Evolutionary conservation across 495 filamentous ascomycete genomes (phyloP).

Genomic region (Penicillium diatomitis): DNA sequence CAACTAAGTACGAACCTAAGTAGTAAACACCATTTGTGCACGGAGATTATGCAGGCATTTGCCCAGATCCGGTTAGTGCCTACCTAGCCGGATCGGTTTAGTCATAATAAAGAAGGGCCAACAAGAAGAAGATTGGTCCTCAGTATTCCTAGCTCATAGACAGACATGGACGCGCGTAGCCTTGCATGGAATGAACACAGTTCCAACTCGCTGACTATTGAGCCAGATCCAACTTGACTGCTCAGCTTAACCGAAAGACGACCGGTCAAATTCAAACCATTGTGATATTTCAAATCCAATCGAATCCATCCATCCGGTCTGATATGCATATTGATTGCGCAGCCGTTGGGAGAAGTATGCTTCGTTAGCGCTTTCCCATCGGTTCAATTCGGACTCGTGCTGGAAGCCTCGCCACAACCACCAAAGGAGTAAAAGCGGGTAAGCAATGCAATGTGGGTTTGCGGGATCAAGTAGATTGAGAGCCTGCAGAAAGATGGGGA

Average conservation of each 20-base stretch:
- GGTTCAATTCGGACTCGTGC: not conserved
- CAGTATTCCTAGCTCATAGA: too few species aligned
- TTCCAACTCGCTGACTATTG: too few species aligned
- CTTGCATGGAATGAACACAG: too few species aligned
- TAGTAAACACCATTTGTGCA: too few species aligned
- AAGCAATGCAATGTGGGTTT: not conserved
- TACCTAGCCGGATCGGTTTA: too few species aligned
- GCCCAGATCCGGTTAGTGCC: too few species aligned
- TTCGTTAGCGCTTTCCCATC: not conserved
- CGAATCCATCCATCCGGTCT: not conserved
- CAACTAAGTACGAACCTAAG: too few species aligned
- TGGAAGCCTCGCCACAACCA: not conserved
- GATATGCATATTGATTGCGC: not conserved
- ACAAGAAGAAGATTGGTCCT: too few species aligned
- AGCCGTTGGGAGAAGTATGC: not conserved
- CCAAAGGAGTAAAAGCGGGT: not conserved
- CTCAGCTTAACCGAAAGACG: not conserved
- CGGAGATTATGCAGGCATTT: too few species aligned
- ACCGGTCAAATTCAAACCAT: not conserved
- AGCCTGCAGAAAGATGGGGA: not conserved
- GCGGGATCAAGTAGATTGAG: not conserved
- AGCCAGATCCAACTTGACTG: not conserved
- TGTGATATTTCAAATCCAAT: constrained; percentile 1
- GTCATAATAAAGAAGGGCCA: too few species aligned
- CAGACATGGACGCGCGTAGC: too few species aligned